A percentile compares a stretch with the other conserved stretches of the same genome.
phyloP scores from a whole-genome alignment of 2,329 filamentous ascomycete species.

The Aspergillus unguis region DNA sequence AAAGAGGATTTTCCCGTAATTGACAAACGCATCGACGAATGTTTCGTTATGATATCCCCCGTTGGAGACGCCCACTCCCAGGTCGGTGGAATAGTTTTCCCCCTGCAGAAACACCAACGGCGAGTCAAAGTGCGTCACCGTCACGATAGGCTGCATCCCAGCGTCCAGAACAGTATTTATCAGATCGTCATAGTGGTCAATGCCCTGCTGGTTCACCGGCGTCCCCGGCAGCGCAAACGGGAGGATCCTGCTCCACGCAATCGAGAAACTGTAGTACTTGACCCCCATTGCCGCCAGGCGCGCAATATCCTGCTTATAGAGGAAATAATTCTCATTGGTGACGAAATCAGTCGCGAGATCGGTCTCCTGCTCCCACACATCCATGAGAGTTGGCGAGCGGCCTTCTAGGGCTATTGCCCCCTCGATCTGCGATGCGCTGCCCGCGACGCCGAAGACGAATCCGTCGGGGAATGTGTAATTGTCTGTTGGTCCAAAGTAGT shows the following conservation, averaged over 20 bases:
- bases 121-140: conserved; percentile 36
- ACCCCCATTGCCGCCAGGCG: conserved; percentile 39
- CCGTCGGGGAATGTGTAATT: conserved; percentile 33
- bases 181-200: conserved; percentile 51
- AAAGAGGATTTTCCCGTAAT: conserved; percentile 41
- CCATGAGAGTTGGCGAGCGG: conserved; percentile 38
- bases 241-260: conserved; percentile 50
- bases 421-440: conserved; percentile 45
- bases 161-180: conserved; percentile 44
- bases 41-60: conserved; percentile 34
- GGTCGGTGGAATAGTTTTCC: conserved; percentile 15
- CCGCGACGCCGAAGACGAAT: conserved; percentile 46
- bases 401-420: conserved; percentile 43
- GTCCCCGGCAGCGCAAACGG: conserved; percentile 46
- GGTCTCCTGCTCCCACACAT: conserved; percentile 30
- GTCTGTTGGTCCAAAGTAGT: conserved; percentile 47
- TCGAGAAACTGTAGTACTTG: conserved; percentile 44
- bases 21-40: conserved; percentile 42
- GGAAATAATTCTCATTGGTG: conserved; percentile 49
- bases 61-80: conserved; percentile 27
- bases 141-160: conserved; percentile 46
- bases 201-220: conserved; percentile 46
- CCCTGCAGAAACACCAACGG: conserved; percentile 24
- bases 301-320: conserved; percentile 48
- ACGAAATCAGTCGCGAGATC: conserved; percentile 42